Conservation (phyloP, 306 rosid species). For the Fagus sylvatica region DNA sequence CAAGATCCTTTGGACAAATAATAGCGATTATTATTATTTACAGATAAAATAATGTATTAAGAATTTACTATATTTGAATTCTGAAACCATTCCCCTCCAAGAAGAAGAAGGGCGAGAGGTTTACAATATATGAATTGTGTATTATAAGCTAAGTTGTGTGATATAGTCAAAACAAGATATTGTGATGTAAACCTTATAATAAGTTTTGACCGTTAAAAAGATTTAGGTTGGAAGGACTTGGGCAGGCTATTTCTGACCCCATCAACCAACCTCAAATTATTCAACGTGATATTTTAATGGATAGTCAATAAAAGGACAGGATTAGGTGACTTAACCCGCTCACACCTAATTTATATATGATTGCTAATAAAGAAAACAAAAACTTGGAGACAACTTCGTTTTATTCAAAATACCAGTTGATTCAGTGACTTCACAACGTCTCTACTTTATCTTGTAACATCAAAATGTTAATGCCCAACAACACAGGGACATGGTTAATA, state of each 20-base stretch:
- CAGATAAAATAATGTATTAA: too few relatives aligned
- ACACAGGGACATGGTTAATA: too few relatives aligned
- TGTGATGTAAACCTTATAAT: neutral
- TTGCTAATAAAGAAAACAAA: neutral
- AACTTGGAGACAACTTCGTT: neutral
- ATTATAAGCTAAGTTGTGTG: neutral
- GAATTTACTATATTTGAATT: too few relatives aligned
- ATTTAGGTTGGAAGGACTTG: neutral
- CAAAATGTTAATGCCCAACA: neutral
- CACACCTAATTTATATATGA: neutral
- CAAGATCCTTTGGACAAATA: too few relatives aligned
- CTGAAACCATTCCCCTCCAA: too few relatives aligned
- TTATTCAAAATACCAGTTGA: neutral
- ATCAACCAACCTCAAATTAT: neutral
- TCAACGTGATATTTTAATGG: neutral
- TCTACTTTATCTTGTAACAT: neutral
- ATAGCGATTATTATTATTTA: too few relatives aligned
- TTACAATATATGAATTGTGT: neutral
- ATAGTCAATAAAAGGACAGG: constrained; percentile 34
- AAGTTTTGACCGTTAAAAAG: neutral
- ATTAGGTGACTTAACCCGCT: constrained; percentile 41
- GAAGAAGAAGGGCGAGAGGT: too few relatives aligned
- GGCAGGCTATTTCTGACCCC: neutral
- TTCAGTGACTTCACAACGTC: neutral
- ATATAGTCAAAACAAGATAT: neutral